A percentile compares a stretch with the other conserved stretches of the same genome.
phyloP scores from a whole-genome alignment of 164 flowering plant genomes.

The Chimonanthus praecox region DNA sequence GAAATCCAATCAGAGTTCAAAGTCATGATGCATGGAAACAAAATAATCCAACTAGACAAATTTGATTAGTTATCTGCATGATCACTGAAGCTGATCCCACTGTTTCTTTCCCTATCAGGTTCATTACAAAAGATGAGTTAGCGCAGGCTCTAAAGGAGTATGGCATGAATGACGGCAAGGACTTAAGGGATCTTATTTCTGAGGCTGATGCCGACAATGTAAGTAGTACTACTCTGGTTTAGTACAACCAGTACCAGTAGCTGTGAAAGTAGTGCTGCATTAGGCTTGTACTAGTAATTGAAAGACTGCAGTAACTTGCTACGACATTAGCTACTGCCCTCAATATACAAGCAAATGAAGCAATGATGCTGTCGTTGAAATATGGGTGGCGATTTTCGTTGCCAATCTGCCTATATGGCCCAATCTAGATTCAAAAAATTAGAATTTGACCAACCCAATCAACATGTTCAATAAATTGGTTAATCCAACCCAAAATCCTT shows the following conservation, averaged over 20 bases:
- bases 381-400: too few species aligned
- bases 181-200: constrained; percentile 78
- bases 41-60: background rate
- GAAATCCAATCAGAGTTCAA: background rate
- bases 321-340: background rate
- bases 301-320: too few species aligned
- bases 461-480: too few species aligned
- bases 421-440: too few species aligned
- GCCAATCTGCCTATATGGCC: too few species aligned
- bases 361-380: background rate
- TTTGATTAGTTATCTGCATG: background rate
- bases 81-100: background rate
- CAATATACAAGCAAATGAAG: too few species aligned
- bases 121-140: constrained; percentile 78
- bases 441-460: too few species aligned
- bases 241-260: background rate
- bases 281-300: too few species aligned
- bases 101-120: constrained; percentile 31
- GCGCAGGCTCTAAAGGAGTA: constrained; percentile 86
- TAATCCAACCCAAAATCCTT: too few species aligned
- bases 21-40: background rate
- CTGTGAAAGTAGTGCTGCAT: too few species aligned
- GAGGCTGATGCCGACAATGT: constrained; percentile 89
- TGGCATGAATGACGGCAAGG: constrained; percentile 82
- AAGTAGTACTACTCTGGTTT: constrained; percentile 15